Conservation (phyloP, 768 basidiomycete genomes). For the Mycena crocata region DNA sequence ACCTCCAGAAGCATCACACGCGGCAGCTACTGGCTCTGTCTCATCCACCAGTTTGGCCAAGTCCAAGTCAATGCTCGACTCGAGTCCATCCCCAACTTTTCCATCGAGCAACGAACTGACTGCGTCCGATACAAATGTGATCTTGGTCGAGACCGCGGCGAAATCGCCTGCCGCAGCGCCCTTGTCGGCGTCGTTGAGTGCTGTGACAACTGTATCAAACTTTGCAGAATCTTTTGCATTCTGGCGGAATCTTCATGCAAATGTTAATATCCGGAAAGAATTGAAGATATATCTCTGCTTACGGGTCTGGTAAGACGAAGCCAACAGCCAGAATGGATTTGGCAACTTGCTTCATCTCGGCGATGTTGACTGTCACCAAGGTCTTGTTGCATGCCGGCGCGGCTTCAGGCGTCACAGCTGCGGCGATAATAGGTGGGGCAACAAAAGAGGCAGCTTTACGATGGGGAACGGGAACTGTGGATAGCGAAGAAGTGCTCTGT, state of each 20-base stretch:
- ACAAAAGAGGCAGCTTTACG: neutral
- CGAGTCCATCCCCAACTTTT: neutral
- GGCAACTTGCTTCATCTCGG: neutral
- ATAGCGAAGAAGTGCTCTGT: no score
- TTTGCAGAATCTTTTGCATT: neutral
- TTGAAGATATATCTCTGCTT: neutral
- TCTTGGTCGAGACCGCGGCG: neutral
- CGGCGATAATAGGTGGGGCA: no score
- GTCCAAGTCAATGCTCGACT: neutral
- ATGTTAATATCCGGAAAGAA: neutral
- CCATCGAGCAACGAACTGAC: neutral
- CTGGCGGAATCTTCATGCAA: neutral
- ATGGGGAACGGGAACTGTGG: no score
- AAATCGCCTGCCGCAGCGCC: neutral
- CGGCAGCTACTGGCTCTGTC: neutral
- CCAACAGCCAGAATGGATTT: neutral
- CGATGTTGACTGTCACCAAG: neutral
- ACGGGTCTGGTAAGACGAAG: constrained; percentile 1
- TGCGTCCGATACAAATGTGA: neutral
- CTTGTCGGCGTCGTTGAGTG: neutral
- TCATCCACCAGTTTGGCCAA: neutral
- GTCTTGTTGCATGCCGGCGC: neutral
- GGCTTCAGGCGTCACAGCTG: no score
- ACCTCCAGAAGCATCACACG: no score
- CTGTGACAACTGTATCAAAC: neutral